Conservation (phyloP, 2,329 filamentous ascomycete species). For the Macrophomina phaseolina region DNA sequence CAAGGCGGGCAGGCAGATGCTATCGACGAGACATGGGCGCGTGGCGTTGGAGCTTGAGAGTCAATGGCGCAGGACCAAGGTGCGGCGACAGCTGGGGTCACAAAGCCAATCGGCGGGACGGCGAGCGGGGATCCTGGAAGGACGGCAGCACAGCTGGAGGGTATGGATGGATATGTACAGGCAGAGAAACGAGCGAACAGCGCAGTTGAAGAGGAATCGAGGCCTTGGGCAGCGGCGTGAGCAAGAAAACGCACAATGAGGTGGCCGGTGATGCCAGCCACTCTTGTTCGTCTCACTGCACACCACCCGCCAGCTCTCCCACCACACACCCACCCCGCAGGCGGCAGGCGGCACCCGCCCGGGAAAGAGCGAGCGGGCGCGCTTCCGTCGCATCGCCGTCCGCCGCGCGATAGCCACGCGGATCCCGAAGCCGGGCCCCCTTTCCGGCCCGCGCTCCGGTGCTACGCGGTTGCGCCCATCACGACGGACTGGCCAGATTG, state of each 20-base stretch:
- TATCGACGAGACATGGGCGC: constrained; percentile 17
- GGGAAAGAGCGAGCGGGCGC: constrained; percentile 14
- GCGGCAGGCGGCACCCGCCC: constrained; percentile 1
- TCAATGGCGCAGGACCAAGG: constrained; percentile 4
- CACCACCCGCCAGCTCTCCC: background rate
- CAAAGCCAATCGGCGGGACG: constrained; percentile 11
- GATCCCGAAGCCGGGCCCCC: background rate
- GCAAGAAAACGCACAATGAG: constrained; percentile 17
- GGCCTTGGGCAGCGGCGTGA: constrained; percentile 6
- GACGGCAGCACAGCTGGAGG: background rate
- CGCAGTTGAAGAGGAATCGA: background rate
- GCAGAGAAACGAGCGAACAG: constrained; percentile 4
- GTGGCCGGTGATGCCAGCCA: constrained; percentile 12
- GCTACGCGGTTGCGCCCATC: background rate
- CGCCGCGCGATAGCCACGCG: constrained; percentile 14
- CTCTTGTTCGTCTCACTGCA: constrained; percentile 4
- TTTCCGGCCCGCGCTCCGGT: background rate
- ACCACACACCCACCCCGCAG: constrained; percentile 9
- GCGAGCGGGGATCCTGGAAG: background rate
- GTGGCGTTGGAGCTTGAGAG: constrained; percentile 12
- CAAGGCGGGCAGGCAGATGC: background rate
- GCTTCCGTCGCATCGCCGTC: background rate
- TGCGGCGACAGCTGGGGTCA: constrained; percentile 12
- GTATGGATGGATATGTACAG: constrained; percentile 14
- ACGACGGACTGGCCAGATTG: too few relatives aligned